Evolutionary conservation across 495 filamentous ascomycete species (phyloP), one percentile per base, ranked within the genome.

Genomic region (Penicillium steckii): DNA sequence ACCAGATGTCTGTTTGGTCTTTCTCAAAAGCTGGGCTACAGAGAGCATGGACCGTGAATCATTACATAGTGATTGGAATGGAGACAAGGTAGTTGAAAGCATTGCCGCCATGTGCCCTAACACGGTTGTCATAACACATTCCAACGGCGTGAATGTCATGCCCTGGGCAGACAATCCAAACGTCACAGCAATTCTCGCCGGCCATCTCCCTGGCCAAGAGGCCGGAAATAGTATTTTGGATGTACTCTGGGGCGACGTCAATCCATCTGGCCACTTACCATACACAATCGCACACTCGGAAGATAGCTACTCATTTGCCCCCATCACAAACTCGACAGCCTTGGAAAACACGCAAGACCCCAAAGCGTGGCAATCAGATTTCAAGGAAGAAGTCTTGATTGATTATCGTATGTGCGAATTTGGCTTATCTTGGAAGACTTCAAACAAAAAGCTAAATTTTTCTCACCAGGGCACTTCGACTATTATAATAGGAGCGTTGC

Each of bases 201-300:
- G 80, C 1, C 80, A 85, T 49, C 81, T 4, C 76, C 84, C 85
- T 0, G 85, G 85, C 7, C 73, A 86, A 53, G 81, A 83, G 47
- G 71, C 73, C 9, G 84, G 85, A 0, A 71, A 73, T 21, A 73
- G 81, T 0, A 64, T 87, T 2, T 72, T 77, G 1, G 68, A 78
- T 3, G 55, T 89, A 1, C 70, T 89, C 1, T 87, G 85, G 56
- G 85, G 85, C 12, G 70, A 77, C 8, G 64, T 69, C 21, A 80
- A 77, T 22, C 81, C 80, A 0, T 83, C 77, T 1, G 88, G 86
- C 25, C 82, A 85, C 40, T 72, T 90, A 7, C 87, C 88, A 0
- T 91, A 89, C 56, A 88, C 84, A 0, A 80, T 90, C n/a, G 84
- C 84, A 3, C 91, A 89, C 55, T 87, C 83, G 83, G 3, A 72